These are phyloP conservation scores for Penicillium sp. DNA, from an alignment of 2,329 filamentous ascomycete species.

Conservation along the genomic window DNA sequence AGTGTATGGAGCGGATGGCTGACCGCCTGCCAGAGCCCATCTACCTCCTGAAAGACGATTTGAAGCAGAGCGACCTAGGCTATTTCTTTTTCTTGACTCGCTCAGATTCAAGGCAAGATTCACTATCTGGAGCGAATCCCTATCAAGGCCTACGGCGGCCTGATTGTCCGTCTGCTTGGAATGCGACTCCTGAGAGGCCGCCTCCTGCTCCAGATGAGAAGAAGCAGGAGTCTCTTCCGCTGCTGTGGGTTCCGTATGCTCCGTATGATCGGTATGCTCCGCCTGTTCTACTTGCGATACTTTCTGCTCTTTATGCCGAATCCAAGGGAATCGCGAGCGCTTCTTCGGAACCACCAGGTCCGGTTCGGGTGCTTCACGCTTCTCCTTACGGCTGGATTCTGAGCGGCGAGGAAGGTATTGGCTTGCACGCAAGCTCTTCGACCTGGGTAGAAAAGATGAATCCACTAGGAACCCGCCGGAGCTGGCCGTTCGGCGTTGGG, in stretches of 20 bases:
- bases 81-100: no score
- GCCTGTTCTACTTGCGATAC: no score
- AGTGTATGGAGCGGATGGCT: no score
- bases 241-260: no score
- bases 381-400: constrained; percentile 30
- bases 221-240: no score
- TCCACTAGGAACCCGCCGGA: constrained; percentile 43
- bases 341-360: constrained; percentile 30
- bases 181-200: no score
- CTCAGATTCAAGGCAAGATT: constrained; percentile 84
- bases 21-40: no score
- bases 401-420: constrained; percentile 20
- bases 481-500: constrained; percentile 23
- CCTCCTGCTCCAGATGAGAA: constrained; percentile 10
- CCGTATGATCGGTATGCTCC: no score
- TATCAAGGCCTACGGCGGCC: constrained; percentile 51
- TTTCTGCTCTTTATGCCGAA: constrained; percentile 29
- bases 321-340: constrained; percentile 29
- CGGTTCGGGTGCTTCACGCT: constrained; percentile 33
- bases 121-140: constrained; percentile 81
- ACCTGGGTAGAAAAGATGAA: constrained; percentile 25
- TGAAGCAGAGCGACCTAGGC: no score
- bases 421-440: constrained; percentile 21
- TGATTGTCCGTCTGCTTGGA: no score
- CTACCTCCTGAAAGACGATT: constrained; percentile 50